These are phyloP conservation scores for Naganishia sp. DNA, from an alignment of 1,284 basidiomycete genomes.

Conservation along the genomic window DNA sequence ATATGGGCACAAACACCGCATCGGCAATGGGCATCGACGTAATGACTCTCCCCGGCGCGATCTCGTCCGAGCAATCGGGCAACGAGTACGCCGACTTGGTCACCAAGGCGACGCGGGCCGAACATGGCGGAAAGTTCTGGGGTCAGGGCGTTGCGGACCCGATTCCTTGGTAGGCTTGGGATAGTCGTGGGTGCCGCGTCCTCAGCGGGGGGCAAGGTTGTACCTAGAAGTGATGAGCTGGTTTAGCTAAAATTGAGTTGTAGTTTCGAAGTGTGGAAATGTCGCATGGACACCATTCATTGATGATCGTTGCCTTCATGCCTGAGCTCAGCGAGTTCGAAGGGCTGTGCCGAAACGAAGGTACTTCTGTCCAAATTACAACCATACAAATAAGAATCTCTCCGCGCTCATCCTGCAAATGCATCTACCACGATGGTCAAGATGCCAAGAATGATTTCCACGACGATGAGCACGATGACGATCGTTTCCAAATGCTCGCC, in stretches of 20 bases:
- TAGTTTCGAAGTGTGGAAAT: no score
- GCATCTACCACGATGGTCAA: conserved; percentile 72
- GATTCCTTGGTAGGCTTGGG: conserved; percentile 8
- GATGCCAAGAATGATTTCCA: conserved; percentile 67
- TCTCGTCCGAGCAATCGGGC: background rate
- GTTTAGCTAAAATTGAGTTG: no score
- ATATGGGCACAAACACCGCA: conserved; percentile 6
- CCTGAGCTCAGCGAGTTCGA: no score
- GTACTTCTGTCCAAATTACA: background rate
- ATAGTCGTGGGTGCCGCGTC: no score
- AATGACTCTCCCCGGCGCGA: background rate
- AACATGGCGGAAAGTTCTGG: conserved; percentile 28
- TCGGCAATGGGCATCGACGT: background rate
- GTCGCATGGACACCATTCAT: no score
- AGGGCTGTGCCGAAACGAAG: no score
- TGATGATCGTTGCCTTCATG: no score
- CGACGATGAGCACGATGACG: conserved; percentile 86
- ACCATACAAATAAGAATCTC: background rate
- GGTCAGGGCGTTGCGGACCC: conserved; percentile 1
- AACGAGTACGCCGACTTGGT: background rate
- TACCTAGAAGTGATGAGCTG: no score
- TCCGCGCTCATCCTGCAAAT: conserved; percentile 42
- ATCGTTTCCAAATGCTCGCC: conserved; percentile 93
- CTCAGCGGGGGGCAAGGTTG: no score
- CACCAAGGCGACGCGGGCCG: conserved; percentile 4